Conservation (phyloP, 1,284 basidiomycete genomes). For the Leucoagaricus sp. region DNA sequence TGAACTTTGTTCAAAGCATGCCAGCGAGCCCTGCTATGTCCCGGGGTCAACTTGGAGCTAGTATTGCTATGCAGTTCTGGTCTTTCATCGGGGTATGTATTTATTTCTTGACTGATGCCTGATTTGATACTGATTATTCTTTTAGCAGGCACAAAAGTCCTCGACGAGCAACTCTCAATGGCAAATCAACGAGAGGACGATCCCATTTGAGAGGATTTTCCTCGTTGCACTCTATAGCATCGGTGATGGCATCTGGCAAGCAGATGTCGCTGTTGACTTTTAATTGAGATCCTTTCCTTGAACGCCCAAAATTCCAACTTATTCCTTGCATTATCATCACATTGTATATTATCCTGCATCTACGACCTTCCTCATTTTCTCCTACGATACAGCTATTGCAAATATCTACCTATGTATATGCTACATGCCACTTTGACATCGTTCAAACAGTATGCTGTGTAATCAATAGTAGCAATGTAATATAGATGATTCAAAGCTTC, state of each 20-base stretch:
- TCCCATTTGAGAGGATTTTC: constrained; percentile 16
- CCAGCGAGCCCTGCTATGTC: constrained; percentile 32
- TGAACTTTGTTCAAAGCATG: constrained; percentile 31
- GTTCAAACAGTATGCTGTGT: too few relatives aligned
- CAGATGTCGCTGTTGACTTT: constrained; percentile 18
- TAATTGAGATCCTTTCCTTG: too few relatives aligned
- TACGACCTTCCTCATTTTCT: background rate
- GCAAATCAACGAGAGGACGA: constrained; percentile 22
- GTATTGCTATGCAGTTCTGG: constrained; percentile 22
- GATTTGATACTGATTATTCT: constrained; percentile 4
- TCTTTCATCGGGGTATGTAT: constrained; percentile 24
- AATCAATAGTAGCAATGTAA: too few relatives aligned
- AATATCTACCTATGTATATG: background rate
- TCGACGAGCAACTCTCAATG: constrained; percentile 7
- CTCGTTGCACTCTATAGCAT: constrained; percentile 17
- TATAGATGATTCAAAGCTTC: too few relatives aligned
- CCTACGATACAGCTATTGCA: background rate
- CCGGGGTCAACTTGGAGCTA: constrained; percentile 25
- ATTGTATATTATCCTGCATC: background rate
- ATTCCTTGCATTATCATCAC: background rate
- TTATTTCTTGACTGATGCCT: background rate
- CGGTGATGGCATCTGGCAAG: constrained; percentile 17
- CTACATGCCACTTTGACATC: too few relatives aligned
- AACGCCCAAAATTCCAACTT: background rate
- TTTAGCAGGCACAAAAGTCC: constrained; percentile 10